Conservation (phyloP, 2,329 filamentous ascomycete genomes). For the Exophiala dermatitidis region DNA sequence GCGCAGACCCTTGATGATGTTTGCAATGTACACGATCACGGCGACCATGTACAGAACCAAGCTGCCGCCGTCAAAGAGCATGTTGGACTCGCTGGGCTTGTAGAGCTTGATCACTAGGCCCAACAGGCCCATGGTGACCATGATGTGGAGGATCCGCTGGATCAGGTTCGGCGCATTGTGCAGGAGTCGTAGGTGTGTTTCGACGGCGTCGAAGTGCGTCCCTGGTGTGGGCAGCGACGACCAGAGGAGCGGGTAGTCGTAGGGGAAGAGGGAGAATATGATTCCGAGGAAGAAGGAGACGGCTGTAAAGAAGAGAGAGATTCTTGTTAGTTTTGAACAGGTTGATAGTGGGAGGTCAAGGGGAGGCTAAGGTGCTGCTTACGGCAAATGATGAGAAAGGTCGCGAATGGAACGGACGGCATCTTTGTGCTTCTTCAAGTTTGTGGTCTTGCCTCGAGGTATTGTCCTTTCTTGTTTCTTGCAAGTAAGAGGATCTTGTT, state of each 20-base stretch:
- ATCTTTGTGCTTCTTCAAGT: constrained; percentile 13
- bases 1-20: constrained; percentile 90
- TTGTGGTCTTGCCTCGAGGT: background rate
- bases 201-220: constrained; percentile 76
- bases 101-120: constrained; percentile 94
- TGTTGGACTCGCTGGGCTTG: constrained; percentile 85
- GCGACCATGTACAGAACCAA: constrained; percentile 74
- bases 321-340: background rate
- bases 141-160: constrained; percentile 86
- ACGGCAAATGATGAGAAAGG: constrained; percentile 66
- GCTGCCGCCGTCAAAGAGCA: constrained; percentile 78
- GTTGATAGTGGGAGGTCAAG: too few relatives aligned
- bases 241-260: constrained; percentile 55
- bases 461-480: too few relatives aligned
- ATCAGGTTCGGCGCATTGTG: constrained; percentile 89
- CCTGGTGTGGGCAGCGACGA: constrained; percentile 36
- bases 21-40: constrained; percentile 86
- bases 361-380: constrained; percentile 5
- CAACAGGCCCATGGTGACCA: constrained; percentile 76
- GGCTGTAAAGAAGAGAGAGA: constrained; percentile 42
- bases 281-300: constrained; percentile 98
- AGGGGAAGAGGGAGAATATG: constrained; percentile 92
- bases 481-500: too few relatives aligned
- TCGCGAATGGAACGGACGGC: constrained; percentile 61
- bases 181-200: constrained; percentile 83